These are phyloP conservation scores for Populus simonii DNA, from an alignment of 345 rosid species.

Conservation along the genomic window DNA sequence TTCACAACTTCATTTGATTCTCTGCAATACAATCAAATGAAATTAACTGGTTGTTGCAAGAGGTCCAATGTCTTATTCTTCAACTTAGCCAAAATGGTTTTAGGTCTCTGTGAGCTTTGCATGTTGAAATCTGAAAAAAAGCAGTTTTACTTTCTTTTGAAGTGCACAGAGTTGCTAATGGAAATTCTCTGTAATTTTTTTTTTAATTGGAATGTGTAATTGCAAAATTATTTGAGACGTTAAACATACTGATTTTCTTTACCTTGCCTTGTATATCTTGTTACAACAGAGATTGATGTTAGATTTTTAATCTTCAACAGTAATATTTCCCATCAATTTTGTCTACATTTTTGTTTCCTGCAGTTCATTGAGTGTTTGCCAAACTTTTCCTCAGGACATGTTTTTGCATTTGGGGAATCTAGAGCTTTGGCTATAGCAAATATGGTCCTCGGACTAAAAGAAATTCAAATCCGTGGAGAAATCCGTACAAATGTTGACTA, in stretches of 20 bases:
- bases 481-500: constrained; percentile 97
- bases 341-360: neutral
- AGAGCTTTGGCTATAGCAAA: constrained; percentile 98
- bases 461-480: constrained; percentile 99
- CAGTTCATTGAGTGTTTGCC: constrained; percentile 3
- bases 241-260: neutral
- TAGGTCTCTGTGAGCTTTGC: neutral
- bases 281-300: neutral
- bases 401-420: constrained; percentile 97
- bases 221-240: neutral
- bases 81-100: neutral
- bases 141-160: neutral
- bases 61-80: neutral
- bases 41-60: neutral
- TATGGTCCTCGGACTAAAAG: constrained; percentile 98
- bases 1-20: neutral
- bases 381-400: constrained; percentile 60
- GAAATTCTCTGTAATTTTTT: neutral
- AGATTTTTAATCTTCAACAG: neutral
- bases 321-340: constrained; percentile 5
- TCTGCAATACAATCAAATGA: neutral
- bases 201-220: neutral
- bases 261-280: neutral
- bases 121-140: neutral
- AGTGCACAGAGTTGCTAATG: neutral